Conservation (phyloP, 2,329 filamentous ascomycete species). For the Myrmaecium sp. region DNA sequence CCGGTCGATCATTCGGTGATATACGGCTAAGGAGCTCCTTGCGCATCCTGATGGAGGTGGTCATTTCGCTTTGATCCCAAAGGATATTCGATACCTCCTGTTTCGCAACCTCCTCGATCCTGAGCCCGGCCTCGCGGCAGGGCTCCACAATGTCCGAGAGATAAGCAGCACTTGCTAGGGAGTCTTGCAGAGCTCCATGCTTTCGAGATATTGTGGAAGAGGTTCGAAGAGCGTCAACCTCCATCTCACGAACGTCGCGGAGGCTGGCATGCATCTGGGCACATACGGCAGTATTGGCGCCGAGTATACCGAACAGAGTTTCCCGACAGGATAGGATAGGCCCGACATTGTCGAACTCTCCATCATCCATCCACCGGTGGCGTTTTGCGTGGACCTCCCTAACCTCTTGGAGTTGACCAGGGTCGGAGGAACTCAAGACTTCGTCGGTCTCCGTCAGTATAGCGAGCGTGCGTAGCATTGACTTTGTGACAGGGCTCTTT, state of each 20-base stretch:
- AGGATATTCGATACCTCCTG: constrained; percentile 78
- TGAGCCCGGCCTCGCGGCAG: constrained; percentile 54
- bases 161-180: constrained; percentile 67
- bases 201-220: constrained; percentile 61
- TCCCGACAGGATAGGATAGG: constrained; percentile 69
- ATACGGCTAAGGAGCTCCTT: constrained; percentile 39
- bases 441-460: constrained; percentile 71
- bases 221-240: constrained; percentile 60
- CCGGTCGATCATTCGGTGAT: constrained; percentile 5
- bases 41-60: constrained; percentile 75
- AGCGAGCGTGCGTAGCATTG: constrained; percentile 46
- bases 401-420: constrained; percentile 42
- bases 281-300: constrained; percentile 48
- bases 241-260: constrained; percentile 48
- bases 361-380: constrained; percentile 65
- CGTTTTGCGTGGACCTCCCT: constrained; percentile 48
- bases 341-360: constrained; percentile 64
- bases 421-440: constrained; percentile 43
- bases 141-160: constrained; percentile 60
- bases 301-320: constrained; percentile 65
- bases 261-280: constrained; percentile 43
- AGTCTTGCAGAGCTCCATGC: constrained; percentile 72
- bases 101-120: constrained; percentile 59
- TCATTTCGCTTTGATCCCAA: constrained; percentile 87
- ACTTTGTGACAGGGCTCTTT: constrained; percentile 36